Base-by-base conservation (phyloP, 2,329 filamentous ascomycete species). In the Monosporascus cannonballus region DNA sequence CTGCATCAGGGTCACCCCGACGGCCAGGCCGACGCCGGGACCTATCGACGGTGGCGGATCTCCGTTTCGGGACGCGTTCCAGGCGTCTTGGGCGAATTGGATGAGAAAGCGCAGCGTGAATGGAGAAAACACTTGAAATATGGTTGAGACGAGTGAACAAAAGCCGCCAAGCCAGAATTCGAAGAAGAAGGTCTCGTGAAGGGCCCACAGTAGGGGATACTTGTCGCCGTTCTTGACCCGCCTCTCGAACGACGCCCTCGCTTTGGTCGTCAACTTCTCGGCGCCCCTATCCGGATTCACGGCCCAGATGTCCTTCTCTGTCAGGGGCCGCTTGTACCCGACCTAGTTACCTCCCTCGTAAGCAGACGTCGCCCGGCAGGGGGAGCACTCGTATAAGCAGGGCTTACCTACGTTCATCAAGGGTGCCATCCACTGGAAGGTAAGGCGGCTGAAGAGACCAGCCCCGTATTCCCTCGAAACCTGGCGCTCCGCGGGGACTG, bases 401-500 rank as follows among this genome's bases (percentile, higher is more conserved):
- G 49, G 34, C 38, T 47, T 24, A 74, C 81, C 72, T 69, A 87
- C 86, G 57, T 72, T 78, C 92, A 97, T 97, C 51, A 97, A 67
- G 1, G 90, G 86, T 1, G 84, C 84, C 78, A 96, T 93, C 93
- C 93, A 97, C 67, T 90, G 83, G 66, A 96, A 97, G 4, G 86
- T 87, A 22, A 96, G 68, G 52, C 77, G 68, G 71, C 89, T 96
- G 57, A 94, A 79, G 64, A 91, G 86, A 2, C 80, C 74, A 5
- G 92, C 92, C 4, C 74, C 77, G 66, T 90, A 77, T 71, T 96
- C 92, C 56, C 80, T 81, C 6, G 83, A 91, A 0, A 76, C 67
- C 6, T 60, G 62, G 52, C 76, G 75, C 60, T 76, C 75, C 47
- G 77, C 69, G 38, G 84, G 84, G 1, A 86, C 72, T 0, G 78